These are phyloP conservation scores for Fusarium irregulare DNA, from an alignment of 2,329 filamentous ascomycete genomes.

Conservation along the genomic window DNA sequence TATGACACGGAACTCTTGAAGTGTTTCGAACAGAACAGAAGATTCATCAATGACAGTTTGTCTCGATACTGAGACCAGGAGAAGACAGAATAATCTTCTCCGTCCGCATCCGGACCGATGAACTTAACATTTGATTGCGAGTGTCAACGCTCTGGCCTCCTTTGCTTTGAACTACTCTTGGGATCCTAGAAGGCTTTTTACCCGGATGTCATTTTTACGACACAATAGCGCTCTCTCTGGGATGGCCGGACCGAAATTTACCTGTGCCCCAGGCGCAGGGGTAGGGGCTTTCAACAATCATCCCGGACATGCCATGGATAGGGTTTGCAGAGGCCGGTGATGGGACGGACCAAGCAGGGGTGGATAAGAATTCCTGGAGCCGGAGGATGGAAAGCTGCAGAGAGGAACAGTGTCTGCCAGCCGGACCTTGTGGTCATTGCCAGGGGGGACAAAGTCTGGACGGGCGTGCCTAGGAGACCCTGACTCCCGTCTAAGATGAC, in stretches of 20 bases:
- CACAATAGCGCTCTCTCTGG: slow-evolving; percentile 32
- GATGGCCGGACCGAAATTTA: slow-evolving; percentile 43
- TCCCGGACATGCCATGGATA: slow-evolving; percentile 40
- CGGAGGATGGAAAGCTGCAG: slow-evolving; percentile 37
- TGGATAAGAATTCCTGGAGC: slow-evolving; percentile 46
- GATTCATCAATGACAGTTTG: neutral
- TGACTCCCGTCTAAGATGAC: slow-evolving; percentile 36
- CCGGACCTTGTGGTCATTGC: slow-evolving; percentile 26
- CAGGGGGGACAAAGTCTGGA: slow-evolving; percentile 25
- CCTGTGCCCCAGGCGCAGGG: slow-evolving; percentile 42
- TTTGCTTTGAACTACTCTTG: slow-evolving; percentile 17
- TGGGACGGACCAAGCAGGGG: slow-evolving; percentile 34
- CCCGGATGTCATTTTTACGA: slow-evolving; percentile 34
- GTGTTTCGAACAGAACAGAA: neutral
- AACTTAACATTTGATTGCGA: slow-evolving; percentile 40
- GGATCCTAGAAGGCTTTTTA: slow-evolving; percentile 42
- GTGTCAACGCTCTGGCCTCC: slow-evolving; percentile 35
- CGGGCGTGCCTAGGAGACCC: slow-evolving; percentile 35
- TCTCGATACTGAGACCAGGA: neutral
- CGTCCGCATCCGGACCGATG: slow-evolving; percentile 26
- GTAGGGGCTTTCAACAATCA: slow-evolving; percentile 28
- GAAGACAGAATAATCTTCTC: slow-evolving; percentile 5
- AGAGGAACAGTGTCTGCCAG: slow-evolving; percentile 18
- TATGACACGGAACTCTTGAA: slow-evolving; percentile 7
- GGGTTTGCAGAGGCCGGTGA: slow-evolving; percentile 31